phyloP scores from a whole-genome alignment of 148 eudicot species.

The Diospyros kaki region DNA sequence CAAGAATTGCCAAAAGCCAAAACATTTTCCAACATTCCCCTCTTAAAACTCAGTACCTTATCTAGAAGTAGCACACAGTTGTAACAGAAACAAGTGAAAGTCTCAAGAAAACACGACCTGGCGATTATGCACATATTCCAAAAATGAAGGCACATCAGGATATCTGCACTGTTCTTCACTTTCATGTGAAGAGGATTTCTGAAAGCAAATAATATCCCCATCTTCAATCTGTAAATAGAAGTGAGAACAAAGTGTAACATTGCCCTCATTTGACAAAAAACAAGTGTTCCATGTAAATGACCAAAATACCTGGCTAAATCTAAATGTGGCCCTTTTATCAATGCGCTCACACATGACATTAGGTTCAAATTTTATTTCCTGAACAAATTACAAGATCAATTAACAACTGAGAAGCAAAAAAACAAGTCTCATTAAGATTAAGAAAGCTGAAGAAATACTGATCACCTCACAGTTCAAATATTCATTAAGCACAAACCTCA shows the following conservation, averaged over 20 bases:
- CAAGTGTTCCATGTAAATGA: not conserved
- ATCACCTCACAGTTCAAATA: not conserved
- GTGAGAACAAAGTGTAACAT: not conserved
- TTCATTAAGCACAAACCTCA: conserved; percentile 44
- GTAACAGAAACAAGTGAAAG: not conserved
- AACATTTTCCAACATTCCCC: too few species aligned
- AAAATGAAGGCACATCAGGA: conserved; percentile 72
- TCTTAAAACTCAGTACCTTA: too few species aligned
- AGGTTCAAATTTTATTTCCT: conserved; percentile 90
- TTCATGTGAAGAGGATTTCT: conserved; percentile 46
- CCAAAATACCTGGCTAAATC: conserved; percentile 53
- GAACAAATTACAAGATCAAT: conserved; percentile 7
- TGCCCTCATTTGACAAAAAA: not conserved
- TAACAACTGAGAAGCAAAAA: not conserved
- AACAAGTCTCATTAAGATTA: not conserved
- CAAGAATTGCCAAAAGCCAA: too few species aligned
- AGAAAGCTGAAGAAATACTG: not conserved
- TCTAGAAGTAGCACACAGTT: not conserved
- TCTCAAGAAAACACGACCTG: conserved; percentile 41
- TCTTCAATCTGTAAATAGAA: conserved; percentile 59
- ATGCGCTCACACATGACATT: conserved; percentile 71
- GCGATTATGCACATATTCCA: conserved; percentile 78
- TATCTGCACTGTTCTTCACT: conserved; percentile 44
- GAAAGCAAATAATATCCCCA: conserved; percentile 90
- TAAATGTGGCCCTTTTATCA: conserved; percentile 53